Evolutionary conservation across 345 rosid genomes (phyloP).

Genomic region (Citrus unshiu): DNA sequence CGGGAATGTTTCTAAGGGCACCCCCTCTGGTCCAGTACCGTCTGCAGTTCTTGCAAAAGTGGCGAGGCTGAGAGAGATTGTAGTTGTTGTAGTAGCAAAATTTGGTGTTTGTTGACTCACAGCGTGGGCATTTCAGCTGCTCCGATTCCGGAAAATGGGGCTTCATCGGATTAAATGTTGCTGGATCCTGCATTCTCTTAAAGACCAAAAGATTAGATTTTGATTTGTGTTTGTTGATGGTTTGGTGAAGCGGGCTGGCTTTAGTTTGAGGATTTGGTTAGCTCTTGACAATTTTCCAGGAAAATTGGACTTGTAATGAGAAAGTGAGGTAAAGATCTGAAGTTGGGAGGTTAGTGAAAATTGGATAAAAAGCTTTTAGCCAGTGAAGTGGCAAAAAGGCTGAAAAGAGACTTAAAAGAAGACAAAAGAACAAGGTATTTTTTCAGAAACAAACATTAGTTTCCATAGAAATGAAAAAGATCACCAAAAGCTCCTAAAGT

Average conservation of each 20-base stretch:
- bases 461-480: not conserved
- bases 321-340: constrained; percentile 3
- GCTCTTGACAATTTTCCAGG: not conserved
- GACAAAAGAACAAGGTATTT: constrained; percentile 3
- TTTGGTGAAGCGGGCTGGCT: not conserved
- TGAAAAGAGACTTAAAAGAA: not conserved
- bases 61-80: constrained; percentile 27
- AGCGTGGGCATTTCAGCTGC: constrained; percentile 73
- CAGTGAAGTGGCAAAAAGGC: constrained; percentile 12
- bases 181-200: constrained; percentile 50
- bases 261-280: not conserved
- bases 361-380: not conserved
- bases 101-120: constrained; percentile 76
- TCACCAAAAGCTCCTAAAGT: no score
- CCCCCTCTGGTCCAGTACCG: constrained; percentile 98
- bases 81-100: constrained; percentile 98
- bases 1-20: constrained; percentile 83
- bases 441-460: constrained; percentile 5
- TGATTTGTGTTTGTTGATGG: not conserved
- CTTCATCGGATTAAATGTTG: constrained; percentile 34
- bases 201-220: not conserved
- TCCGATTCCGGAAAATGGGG: constrained; percentile 76
- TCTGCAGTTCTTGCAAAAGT: constrained; percentile 83
- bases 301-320: not conserved
- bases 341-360: not conserved